Evolutionary conservation across 768 basidiomycete genomes (phyloP), one percentile per base, ranked within the genome.

Genomic region (Phlegmacium glaucopus): DNA sequence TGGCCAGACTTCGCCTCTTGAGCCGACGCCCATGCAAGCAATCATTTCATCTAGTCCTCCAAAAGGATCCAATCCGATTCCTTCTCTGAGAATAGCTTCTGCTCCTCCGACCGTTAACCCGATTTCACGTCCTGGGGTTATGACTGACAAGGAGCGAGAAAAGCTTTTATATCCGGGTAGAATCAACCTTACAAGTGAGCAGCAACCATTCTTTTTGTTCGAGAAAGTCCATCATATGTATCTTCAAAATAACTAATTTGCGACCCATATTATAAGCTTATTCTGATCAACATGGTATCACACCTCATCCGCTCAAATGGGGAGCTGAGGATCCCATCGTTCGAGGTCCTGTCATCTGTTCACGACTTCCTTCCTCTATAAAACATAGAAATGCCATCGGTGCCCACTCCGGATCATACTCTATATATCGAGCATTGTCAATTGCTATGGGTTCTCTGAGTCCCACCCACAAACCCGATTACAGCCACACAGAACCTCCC

Each of bases 331-430:
- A 80, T 38, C 74, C 89, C 16, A 51, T 60, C 6, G 68, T 74
- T 6, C 89, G 94, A 16, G 95, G 95, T 0, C 92, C 94, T 3
- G 76, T 97, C 51, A 79, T 98, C 48, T 91, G 89, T 62, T 93
- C 89, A 1, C 87, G 94, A 18, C 83, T 94, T 16, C 79, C 87
- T 0, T 76, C 77, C 10, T 84, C 86, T 26, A 87, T 95, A 72
- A 94, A 94, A 69, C 78, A 83, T 44, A 85, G 95, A 39, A 97
- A 97, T 65, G 89, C 94, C 18, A 79, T 97, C 61, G 94, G 95
- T 9, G 94, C 95, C 0, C 94, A 96, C 63, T 85, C 85, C 0
- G 94, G 95, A 6, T 89, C 87, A 1, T 97, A 97, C 67, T 92
- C 89, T 11, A 94, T 96, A 67, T 97, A 96, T 66, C 85, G 93